A percentile compares a stretch with the other conserved stretches of the same genome.
Conservation (phyloP, 2,329 filamentous ascomycete species). For the Corynespora cassiicola region DNA sequence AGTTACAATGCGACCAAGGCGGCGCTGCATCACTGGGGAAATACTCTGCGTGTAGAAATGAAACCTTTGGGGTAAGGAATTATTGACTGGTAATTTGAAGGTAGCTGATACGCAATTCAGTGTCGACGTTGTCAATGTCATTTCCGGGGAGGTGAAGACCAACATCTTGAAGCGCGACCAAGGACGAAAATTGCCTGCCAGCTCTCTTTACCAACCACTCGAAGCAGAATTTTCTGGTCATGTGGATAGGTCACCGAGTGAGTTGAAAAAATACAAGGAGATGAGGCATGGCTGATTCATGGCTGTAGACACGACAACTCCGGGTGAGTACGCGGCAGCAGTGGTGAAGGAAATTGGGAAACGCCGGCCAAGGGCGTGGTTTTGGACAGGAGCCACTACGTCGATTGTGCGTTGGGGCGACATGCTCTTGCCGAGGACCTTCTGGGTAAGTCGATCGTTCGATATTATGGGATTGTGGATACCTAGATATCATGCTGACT, state of each 20-base stretch:
- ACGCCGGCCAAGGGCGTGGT: constrained; percentile 4
- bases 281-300: too few species aligned
- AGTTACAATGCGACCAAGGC: constrained; percentile 8
- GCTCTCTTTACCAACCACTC: constrained; percentile 4
- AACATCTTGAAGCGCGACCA: constrained; percentile 10
- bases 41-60: constrained; percentile 7
- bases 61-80: constrained; percentile 5
- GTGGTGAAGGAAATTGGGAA: constrained; percentile 7
- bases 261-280: neutral
- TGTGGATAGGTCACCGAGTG: constrained; percentile 3
- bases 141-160: constrained; percentile 11
- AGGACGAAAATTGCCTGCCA: constrained; percentile 3
- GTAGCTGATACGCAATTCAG: neutral
- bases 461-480: too few species aligned
- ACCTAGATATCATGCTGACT: too few species aligned
- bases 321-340: constrained; percentile 3
- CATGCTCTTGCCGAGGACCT: constrained; percentile 5
- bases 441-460: constrained; percentile 3
- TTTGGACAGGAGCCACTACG: constrained; percentile 9
- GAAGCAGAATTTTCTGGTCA: constrained; percentile 6
- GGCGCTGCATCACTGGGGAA: constrained; percentile 8
- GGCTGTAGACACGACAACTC: constrained; percentile 4
- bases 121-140: constrained; percentile 10
- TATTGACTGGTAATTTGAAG: neutral
- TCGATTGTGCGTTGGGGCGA: constrained; percentile 6